These are phyloP conservation scores for Naganishia kalamii DNA, from an alignment of 768 basidiomycete species.

Conservation along the genomic window DNA sequence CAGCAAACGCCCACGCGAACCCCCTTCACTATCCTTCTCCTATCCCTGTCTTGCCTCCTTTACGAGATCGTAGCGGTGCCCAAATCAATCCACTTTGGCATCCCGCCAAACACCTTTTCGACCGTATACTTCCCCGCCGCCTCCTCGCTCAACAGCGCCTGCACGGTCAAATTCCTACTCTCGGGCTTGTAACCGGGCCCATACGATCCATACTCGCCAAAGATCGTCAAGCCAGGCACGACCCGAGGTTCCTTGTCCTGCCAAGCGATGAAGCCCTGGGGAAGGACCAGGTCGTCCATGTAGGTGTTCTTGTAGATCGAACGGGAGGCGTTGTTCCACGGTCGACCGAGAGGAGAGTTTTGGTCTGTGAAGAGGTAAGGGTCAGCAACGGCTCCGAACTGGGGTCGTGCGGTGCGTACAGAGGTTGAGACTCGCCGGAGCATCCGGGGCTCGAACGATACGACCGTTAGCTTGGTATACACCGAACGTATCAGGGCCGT, in stretches of 20 bases:
- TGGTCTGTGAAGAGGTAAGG: conserved; percentile 57
- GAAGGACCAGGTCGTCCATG: conserved; percentile 48
- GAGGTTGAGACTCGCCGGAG: not conserved
- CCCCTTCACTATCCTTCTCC: too few species aligned
- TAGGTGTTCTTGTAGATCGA: conserved; percentile 55
- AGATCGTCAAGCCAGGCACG: conserved; percentile 7
- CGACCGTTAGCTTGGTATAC: conserved; percentile 50
- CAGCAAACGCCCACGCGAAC: too few species aligned
- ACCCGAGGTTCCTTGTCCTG: conserved; percentile 12
- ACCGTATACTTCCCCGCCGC: conserved; percentile 1
- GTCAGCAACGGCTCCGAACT: conserved; percentile 54
- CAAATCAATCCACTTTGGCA: conserved; percentile 17
- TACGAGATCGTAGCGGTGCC: too few species aligned
- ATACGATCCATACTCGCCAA: conserved; percentile 12
- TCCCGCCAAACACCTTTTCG: conserved; percentile 14
- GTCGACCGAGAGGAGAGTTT: conserved; percentile 59
- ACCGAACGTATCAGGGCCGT: conserved; percentile 21
- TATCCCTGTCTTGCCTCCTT: too few species aligned
- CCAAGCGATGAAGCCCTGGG: conserved; percentile 26
- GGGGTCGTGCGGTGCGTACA: conserved; percentile 22
- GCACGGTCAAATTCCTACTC: not conserved
- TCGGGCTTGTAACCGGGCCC: conserved; percentile 10
- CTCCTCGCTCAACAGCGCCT: not conserved
- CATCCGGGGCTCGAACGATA: conserved; percentile 33
- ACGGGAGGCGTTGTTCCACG: conserved; percentile 60